Conservation (phyloP, 1,139 yeast genomes). For the Taphrina pruni region DNA sequence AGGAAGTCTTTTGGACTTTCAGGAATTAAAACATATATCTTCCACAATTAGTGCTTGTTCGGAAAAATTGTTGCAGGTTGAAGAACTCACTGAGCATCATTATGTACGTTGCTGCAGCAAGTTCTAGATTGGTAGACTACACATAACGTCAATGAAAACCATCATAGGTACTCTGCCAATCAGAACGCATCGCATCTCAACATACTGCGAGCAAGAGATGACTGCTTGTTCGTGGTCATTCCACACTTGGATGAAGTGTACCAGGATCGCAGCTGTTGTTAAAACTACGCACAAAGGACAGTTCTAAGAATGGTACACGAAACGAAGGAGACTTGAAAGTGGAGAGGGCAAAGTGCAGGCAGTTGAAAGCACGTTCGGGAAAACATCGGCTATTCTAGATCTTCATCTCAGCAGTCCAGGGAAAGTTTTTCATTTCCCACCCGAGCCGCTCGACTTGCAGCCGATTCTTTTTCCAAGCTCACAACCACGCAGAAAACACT, state of each 20-base stretch:
- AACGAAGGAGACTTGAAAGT: too few relatives aligned
- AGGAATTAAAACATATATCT: constrained; percentile 35
- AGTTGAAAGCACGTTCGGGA: not conserved
- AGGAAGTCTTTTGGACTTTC: constrained; percentile 12
- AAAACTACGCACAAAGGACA: too few relatives aligned
- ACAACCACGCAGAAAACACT: not conserved
- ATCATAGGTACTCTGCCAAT: too few relatives aligned
- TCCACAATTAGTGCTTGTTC: not conserved
- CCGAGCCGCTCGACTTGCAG: constrained; percentile 6
- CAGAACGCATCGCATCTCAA: too few relatives aligned
- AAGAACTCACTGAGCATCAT: constrained; percentile 27
- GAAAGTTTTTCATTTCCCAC: constrained; percentile 21
- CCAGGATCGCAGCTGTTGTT: too few relatives aligned
- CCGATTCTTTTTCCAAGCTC: constrained; percentile 11
- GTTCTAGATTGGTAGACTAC: too few relatives aligned
- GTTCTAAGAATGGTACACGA: too few relatives aligned
- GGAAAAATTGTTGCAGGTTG: not conserved
- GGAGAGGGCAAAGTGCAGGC: too few relatives aligned
- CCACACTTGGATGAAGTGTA: too few relatives aligned
- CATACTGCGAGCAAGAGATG: too few relatives aligned
- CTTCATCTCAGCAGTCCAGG: constrained; percentile 14
- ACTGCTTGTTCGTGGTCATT: too few relatives aligned
- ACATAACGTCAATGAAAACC: too few relatives aligned
- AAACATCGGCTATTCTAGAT: not conserved
- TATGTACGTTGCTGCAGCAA: constrained; percentile 4